A percentile compares a stretch with the other conserved stretches of the same genome.
phyloP scores from a whole-genome alignment of 495 filamentous ascomycete species.

The Aspergillus olivimuriae region DNA sequence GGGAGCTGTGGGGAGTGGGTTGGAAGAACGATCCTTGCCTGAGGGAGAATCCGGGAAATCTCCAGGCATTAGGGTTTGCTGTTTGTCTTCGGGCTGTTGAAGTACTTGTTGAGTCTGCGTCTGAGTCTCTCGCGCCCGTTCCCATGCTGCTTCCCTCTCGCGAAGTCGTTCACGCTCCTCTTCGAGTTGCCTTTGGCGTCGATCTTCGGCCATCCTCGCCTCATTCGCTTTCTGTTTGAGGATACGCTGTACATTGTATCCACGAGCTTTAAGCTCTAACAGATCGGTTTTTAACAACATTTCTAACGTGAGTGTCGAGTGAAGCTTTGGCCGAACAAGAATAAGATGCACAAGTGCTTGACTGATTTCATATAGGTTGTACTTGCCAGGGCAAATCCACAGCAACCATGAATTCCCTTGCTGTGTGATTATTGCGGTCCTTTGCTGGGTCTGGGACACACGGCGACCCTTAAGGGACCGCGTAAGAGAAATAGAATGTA shows the following conservation, averaged over 20 bases:
- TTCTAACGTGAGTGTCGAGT: constrained; percentile 80
- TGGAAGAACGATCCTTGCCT: constrained; percentile 26
- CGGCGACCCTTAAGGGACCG: constrained; percentile 62
- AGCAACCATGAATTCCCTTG: constrained; percentile 42
- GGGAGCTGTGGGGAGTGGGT: constrained; percentile 17
- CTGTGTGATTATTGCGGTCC: constrained; percentile 59
- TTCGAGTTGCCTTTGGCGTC: constrained; percentile 68
- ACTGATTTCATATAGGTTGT: constrained; percentile 84
- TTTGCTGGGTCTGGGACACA: constrained; percentile 60
- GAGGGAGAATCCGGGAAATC: constrained; percentile 59
- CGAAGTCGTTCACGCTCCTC: constrained; percentile 61
- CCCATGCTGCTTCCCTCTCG: constrained; percentile 54
- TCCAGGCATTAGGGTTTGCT: constrained; percentile 54
- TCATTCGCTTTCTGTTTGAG: constrained; percentile 78
- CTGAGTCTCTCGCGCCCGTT: constrained; percentile 29
- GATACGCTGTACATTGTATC: constrained; percentile 93
- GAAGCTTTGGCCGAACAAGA: constrained; percentile 74
- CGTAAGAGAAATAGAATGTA: constrained; percentile 66
- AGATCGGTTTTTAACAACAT: constrained; percentile 80
- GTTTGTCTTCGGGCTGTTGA: constrained; percentile 7
- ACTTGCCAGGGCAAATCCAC: constrained; percentile 54
- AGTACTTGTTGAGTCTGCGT: constrained; percentile 22
- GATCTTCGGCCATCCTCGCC: constrained; percentile 75
- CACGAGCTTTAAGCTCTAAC: constrained; percentile 66
- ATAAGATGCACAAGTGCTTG: constrained; percentile 73